Base-by-base conservation (phyloP, 306 rosid species). In the Prosopis cineraria region DNA sequence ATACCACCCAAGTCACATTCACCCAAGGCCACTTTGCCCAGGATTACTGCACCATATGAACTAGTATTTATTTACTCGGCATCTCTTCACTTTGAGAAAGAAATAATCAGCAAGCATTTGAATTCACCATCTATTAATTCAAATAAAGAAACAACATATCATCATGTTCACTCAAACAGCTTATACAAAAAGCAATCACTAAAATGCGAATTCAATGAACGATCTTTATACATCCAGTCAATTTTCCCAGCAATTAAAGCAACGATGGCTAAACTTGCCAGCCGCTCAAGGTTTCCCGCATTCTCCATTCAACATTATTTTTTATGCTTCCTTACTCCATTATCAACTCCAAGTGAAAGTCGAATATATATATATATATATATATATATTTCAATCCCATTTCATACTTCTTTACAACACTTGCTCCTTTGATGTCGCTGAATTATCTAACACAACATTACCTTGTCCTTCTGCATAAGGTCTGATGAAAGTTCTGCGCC, bases 401-500 rank as follows among this genome's bases (percentile, higher is more conserved):
- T 34, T 36, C 47, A 59, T 70, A 43, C 39, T 63, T 53, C 40
- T 34, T 53, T 63, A 47, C 53, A 78, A 39, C 53, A 72, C 79
- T 48, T 68, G 63, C 79, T 73, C 71, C 84, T 82, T 79, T 52
- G 85, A 70, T 52, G 77, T 33, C 81, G 63, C 74, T 78, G 83
- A 81, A 79, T 76, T 65, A 84, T 88, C 94, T 70, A 86, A 65
- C 81, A 81, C 80, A 30, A 66, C 75, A 79, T 72, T 87, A 43
- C 85, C 89, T 77, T 91, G 91, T 33, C 80, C 82, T 59, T 90
- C 96, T 31, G 78, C 74, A 34, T 87, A 85, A 3, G 94, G 97
- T 74, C 94, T 85, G 59, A 91, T 82, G 70, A 94, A 94, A 63
- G 98, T 91, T 63, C 98, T 87, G 34, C 98, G 82, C 98, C 98